Evolutionary conservation across 768 basidiomycete species (phyloP), one percentile per base, ranked within the genome.

Genomic region (Hypholoma sublateritium): DNA sequence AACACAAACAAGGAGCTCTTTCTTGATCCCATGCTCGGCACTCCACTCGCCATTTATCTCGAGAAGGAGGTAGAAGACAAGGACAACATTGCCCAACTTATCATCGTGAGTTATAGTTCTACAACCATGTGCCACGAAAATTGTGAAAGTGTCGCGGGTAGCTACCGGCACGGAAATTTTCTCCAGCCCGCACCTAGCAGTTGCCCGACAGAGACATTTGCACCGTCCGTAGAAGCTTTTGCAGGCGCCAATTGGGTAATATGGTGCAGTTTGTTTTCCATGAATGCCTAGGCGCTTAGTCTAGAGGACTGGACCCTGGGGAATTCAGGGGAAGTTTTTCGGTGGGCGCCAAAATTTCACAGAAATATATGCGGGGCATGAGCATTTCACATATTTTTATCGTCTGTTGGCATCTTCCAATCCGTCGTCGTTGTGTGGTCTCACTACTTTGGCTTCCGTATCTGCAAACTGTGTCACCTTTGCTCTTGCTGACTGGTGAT

Each of bases 1-100:
- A 69, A 72, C 59, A 66, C 73, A 59, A 75, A 76, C 61, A 67
- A 66, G 42, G 77, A 80, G 50, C 78, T 93, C 54, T 94, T 94
- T 67, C 75, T 91, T 49, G 91, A 94, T 68, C 89, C 88, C 63
- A 87, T 90, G 82, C 81, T 91, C 70, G 92, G 92, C 64, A 83
- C 78, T 1, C 85, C 90, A 2, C 79, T 93, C 50, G 72, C 80
- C 21, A 78, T 93, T 59, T 94, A 88, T 73, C 78, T 94, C 65
- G 89, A 91, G 64, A 88, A 90, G 62, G 90, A 93, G 55, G 88
- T 93, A 19, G 77, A 81, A 19, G 85, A 91, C 73, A 83, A 83
- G 65, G 84, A 88, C 16, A 61, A 70, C 52, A 73, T 94, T 51
- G 78, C 82, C 34, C 82, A 85, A 45, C 73, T 89, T 55, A 80